Conservation (phyloP, 139 green algal genomes). For the Parachlorella kessleri region DNA sequence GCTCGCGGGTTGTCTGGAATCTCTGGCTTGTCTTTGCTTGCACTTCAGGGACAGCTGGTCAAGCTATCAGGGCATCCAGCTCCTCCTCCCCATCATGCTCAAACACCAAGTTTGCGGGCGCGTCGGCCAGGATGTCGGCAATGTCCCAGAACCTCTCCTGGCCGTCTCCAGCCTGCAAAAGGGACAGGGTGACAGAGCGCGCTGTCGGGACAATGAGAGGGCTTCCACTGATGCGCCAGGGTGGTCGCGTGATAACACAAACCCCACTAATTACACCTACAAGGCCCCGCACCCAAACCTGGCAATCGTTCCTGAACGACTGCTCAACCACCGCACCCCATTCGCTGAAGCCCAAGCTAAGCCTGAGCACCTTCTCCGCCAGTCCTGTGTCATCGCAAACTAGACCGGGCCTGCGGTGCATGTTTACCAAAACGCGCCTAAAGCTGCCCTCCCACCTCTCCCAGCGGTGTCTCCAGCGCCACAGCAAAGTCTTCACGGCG, state of each 20-base stretch:
- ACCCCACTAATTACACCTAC: too few species aligned
- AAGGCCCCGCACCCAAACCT: too few species aligned
- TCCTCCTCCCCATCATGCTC: slow-evolving; percentile 2
- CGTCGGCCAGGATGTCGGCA: background rate
- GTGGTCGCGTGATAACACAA: background rate
- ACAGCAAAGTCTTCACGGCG: background rate
- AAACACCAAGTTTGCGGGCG: background rate
- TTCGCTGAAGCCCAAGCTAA: background rate
- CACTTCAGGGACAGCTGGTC: too few species aligned
- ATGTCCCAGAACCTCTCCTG: slow-evolving; percentile 25
- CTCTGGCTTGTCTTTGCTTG: too few species aligned
- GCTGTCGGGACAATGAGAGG: too few species aligned
- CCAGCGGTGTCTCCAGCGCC: background rate
- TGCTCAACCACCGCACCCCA: background rate
- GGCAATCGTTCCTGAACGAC: too few species aligned
- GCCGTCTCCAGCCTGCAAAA: background rate
- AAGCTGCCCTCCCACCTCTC: background rate
- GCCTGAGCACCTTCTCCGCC: background rate
- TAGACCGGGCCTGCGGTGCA: too few species aligned
- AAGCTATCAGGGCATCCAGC: slow-evolving; percentile 20
- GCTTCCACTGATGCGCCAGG: background rate
- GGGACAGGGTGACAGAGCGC: background rate
- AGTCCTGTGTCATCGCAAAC: too few species aligned
- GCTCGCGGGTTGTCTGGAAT: too few species aligned
- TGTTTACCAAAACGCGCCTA: background rate